A percentile compares a stretch with the other conserved stretches of the same genome.
phyloP scores from a whole-genome alignment of 2,329 filamentous ascomycete species.

The Penicillium sp. region DNA sequence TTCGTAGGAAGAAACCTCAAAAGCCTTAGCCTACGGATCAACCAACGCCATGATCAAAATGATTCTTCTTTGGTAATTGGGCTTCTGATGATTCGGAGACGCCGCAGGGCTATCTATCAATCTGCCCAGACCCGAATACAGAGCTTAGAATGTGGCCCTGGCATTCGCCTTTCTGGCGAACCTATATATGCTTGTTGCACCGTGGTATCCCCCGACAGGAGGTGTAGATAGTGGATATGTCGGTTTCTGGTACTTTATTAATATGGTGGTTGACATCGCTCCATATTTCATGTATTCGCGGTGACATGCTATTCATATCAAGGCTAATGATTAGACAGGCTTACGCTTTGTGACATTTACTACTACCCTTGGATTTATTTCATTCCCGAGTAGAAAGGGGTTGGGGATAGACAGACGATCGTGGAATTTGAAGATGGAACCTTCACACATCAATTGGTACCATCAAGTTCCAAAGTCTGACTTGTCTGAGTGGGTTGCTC shows the following conservation, averaged over 20 bases:
- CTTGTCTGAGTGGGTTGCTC: slow-evolving; percentile 56
- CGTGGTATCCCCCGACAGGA: slow-evolving; percentile 66
- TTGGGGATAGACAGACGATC: slow-evolving; percentile 56
- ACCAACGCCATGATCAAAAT: slow-evolving; percentile 60
- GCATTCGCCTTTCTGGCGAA: slow-evolving; percentile 61
- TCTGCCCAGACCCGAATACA: slow-evolving; percentile 53
- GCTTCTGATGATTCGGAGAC: slow-evolving; percentile 56
- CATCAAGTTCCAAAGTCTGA: slow-evolving; percentile 53
- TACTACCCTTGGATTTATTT: slow-evolving; percentile 59
- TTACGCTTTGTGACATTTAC: slow-evolving; percentile 56
- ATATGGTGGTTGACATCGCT: slow-evolving; percentile 62
- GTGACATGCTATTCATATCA: background rate
- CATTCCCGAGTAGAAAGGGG: slow-evolving; percentile 54
- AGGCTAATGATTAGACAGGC: slow-evolving; percentile 33
- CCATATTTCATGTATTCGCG: background rate
- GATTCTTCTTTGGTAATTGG: slow-evolving; percentile 46
- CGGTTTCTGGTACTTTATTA: slow-evolving; percentile 72
- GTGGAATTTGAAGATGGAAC: slow-evolving; percentile 51
- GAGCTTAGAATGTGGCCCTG: slow-evolving; percentile 58
- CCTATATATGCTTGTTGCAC: slow-evolving; percentile 64
- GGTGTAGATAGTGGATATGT: slow-evolving; percentile 63
- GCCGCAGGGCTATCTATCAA: slow-evolving; percentile 52
- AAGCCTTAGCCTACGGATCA: slow-evolving; percentile 47
- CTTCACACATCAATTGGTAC: slow-evolving; percentile 52
- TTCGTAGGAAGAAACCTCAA: slow-evolving; percentile 51